Base-by-base conservation (phyloP, 2,329 filamentous ascomycete genomes). In the Ampelomyces quisqualis region DNA sequence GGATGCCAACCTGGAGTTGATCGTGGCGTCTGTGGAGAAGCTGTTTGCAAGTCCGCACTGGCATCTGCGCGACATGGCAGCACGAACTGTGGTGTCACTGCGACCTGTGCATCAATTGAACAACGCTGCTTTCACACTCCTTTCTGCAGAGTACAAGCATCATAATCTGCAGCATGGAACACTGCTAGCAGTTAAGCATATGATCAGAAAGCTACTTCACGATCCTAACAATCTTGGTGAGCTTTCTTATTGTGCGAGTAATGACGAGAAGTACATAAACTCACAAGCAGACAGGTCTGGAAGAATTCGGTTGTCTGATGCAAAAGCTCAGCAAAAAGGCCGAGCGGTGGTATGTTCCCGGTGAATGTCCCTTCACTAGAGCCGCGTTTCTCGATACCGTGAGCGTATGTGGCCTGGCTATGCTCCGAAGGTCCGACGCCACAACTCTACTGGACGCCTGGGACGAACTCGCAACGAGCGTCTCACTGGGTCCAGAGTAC, bases 31-130 rank as follows among this genome's bases (percentile, higher is more conserved):
- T 32, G 80, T 91, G 6, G 66, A 77, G 5, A 74, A 73, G 28
- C 82, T 90, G 39, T 73, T 89, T 3, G 77, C 74, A 8, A 89
- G 84, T 47, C 77, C 77, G 0, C 79, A 88, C 13, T 93, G 88
- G 88, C 86, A 90, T 60, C 80, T 93, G 5, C 77, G 88, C 34
- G 87, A 91, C 55, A 88, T 90, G 63, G 86, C 88, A 1, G 86
- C 88, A 0, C 77, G 85, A 11, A 88, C 87, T 0, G 72, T 88
- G 9, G 69, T 70, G 2, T 60, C 65, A 5, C 47, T 75, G 17
- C 51, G 60, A 5, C 28, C 48, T 17, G 45, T 47, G 5, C 46
- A 49, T 14, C 58, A 69, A 27, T 39, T 57, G 31, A 45, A 56
- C 15, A 45, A 52, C 34, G 47, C 49, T 15, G 53, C 55, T 10